phyloP scores from a whole-genome alignment of 805 yeast genomes.

The Myxozyma sirexii region DNA sequence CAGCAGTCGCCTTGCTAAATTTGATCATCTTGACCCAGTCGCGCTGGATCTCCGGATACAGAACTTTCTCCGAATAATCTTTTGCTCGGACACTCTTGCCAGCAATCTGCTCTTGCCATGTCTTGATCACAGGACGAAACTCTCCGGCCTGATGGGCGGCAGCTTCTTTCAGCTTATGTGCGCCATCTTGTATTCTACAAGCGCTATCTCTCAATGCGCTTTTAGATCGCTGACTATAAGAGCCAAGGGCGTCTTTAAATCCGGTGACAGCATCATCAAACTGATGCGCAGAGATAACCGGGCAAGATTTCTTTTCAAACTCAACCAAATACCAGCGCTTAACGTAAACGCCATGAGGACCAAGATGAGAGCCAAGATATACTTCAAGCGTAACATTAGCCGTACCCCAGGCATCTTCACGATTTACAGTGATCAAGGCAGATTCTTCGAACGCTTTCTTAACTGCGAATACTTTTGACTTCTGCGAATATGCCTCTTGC shows the following conservation, averaged over 20 bases:
- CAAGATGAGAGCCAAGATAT: background rate
- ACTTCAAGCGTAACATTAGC: slow-evolving; percentile 16
- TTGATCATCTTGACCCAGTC: background rate
- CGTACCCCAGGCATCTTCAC: slow-evolving; percentile 19
- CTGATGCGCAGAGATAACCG: too few relatives aligned
- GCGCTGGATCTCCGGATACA: slow-evolving; percentile 6
- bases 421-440: background rate
- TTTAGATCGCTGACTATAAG: background rate
- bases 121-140: background rate
- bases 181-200: too few relatives aligned
- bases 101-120: background rate
- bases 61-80: background rate
- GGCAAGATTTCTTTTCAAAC: background rate
- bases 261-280: background rate
- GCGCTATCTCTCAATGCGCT: background rate
- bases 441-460: background rate
- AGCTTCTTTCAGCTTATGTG: background rate
- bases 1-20: background rate
- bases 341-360: background rate
- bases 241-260: background rate
- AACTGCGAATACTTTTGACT: background rate
- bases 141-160: background rate
- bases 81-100: background rate
- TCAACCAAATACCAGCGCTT: slow-evolving; percentile 17
- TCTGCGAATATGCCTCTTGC: background rate